These are phyloP conservation scores for Endogone sp. DNA, from an alignment of 192 early-diverging fungal genomes.

Conservation along the genomic window DNA sequence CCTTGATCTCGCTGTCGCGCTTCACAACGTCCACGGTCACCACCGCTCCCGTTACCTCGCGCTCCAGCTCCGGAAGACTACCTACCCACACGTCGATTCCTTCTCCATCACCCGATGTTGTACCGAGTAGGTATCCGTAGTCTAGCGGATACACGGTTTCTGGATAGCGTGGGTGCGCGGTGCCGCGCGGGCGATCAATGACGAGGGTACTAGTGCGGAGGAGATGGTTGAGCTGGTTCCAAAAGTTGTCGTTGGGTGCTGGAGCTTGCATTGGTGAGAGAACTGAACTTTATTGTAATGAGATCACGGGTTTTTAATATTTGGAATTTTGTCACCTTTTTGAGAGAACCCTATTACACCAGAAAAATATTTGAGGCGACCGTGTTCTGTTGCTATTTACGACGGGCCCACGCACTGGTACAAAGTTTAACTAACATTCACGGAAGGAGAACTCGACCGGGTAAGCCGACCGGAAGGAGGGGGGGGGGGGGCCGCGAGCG, in stretches of 20 bases:
- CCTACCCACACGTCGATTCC: not conserved
- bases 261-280: too few relatives aligned
- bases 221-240: not conserved
- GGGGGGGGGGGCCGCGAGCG: too few relatives aligned
- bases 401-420: too few relatives aligned
- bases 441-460: too few relatives aligned
- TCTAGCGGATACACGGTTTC: not conserved
- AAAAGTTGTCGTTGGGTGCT: constrained; percentile 28
- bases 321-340: too few relatives aligned
- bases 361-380: too few relatives aligned
- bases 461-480: too few relatives aligned
- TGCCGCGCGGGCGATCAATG: not conserved
- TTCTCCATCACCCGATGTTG: not conserved
- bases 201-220: not conserved
- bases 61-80: not conserved
- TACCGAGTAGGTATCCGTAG: not conserved
- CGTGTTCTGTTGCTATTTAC: too few relatives aligned
- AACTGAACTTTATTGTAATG: too few relatives aligned
- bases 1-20: not conserved
- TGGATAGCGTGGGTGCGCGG: not conserved
- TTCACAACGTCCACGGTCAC: not conserved
- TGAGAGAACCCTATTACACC: too few relatives aligned
- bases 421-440: too few relatives aligned
- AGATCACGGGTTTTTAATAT: too few relatives aligned
- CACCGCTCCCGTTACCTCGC: not conserved